Evolutionary conservation across 345 rosid genomes (phyloP).

Genomic region (Turritis glabra): DNA sequence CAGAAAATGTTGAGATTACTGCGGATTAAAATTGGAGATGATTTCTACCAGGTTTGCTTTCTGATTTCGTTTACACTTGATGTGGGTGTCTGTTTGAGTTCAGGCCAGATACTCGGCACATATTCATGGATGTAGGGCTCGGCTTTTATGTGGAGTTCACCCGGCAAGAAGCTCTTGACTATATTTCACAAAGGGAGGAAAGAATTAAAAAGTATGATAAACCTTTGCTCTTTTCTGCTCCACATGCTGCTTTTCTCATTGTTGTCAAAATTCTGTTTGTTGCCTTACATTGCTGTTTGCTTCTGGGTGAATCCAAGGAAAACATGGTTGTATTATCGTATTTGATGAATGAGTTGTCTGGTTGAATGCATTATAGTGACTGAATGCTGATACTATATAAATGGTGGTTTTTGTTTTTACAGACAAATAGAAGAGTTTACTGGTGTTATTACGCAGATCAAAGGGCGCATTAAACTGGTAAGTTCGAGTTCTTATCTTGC

Average conservation of each 20-base stretch:
- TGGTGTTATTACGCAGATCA: slow-evolving; percentile 59
- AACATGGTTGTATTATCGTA: slow-evolving; percentile 1
- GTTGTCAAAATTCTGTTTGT: neutral
- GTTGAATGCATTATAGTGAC: neutral
- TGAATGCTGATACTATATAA: neutral
- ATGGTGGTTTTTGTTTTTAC: slow-evolving; percentile 28
- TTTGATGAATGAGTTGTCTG: neutral
- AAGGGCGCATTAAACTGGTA: slow-evolving; percentile 83
- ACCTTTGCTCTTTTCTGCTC: neutral
- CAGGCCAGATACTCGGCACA: slow-evolving; percentile 70
- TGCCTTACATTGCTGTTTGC: neutral
- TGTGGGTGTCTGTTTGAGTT: slow-evolving; percentile 19
- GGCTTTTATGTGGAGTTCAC: slow-evolving; percentile 88
- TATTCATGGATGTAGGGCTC: slow-evolving; percentile 73
- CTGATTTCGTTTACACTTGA: slow-evolving; percentile 15
- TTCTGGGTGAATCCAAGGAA: neutral
- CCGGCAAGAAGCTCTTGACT: slow-evolving; percentile 74
- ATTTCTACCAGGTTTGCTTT: neutral
- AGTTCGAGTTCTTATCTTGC: slow-evolving; percentile 6
- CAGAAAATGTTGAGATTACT: neutral
- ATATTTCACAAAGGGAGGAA: slow-evolving; percentile 63
- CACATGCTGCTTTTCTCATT: slow-evolving; percentile 12
- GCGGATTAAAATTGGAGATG: neutral
- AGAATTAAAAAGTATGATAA: slow-evolving; percentile 52
- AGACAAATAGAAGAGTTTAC: slow-evolving; percentile 74